phyloP scores from a whole-genome alignment of 1,284 basidiomycete genomes.

The Ustilago lituana region DNA sequence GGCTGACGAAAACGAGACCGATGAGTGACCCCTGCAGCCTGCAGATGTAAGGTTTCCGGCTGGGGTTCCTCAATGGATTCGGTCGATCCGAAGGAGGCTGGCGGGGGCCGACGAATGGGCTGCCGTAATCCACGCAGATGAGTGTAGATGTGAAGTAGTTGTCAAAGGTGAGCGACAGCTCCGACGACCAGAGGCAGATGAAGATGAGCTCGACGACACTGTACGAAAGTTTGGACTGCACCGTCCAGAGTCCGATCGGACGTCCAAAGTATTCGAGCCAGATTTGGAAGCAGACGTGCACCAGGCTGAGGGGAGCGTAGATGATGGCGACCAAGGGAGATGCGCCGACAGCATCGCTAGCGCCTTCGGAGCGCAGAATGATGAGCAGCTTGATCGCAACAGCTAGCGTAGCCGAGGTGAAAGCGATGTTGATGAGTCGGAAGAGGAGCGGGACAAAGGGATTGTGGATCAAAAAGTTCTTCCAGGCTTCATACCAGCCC shows the following conservation, averaged over 20 bases:
- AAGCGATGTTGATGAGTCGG: constrained; percentile 82
- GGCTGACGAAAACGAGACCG: constrained; percentile 71
- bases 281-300: constrained; percentile 76
- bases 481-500: constrained; percentile 50
- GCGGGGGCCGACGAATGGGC: constrained; percentile 72
- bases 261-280: constrained; percentile 83
- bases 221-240: constrained; percentile 63
- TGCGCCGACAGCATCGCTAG: constrained; percentile 79
- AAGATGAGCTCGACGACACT: constrained; percentile 74
- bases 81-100: constrained; percentile 63
- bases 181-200: constrained; percentile 91
- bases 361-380: constrained; percentile 71
- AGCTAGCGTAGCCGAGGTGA: constrained; percentile 81
- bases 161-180: constrained; percentile 85
- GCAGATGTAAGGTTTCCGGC: constrained; percentile 72
- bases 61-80: constrained; percentile 52
- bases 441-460: constrained; percentile 74
- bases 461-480: constrained; percentile 64
- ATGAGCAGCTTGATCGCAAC: constrained; percentile 80
- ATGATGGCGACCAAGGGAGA: constrained; percentile 85
- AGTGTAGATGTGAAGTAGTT: constrained; percentile 88
- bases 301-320: constrained; percentile 82
- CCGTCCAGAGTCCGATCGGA: constrained; percentile 84
- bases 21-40: constrained; percentile 68
- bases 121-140: constrained; percentile 71